A percentile compares a stretch with the other conserved stretches of the same genome.
These are phyloP conservation scores for Puccinia hordei DNA, from an alignment of 1,284 basidiomycete species.

Conservation along the genomic window DNA sequence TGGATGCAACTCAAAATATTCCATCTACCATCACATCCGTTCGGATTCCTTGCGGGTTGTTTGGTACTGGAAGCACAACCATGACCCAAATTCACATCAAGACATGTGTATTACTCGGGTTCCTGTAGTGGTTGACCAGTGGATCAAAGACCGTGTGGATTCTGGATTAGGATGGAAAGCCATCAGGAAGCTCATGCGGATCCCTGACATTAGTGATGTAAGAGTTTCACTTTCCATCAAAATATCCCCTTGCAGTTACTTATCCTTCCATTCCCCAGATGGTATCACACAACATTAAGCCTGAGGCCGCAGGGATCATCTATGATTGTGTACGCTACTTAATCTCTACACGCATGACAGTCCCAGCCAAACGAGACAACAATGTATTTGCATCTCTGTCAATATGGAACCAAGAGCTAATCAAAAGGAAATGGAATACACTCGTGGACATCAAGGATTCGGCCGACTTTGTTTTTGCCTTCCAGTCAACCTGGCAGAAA, in stretches of 20 bases:
- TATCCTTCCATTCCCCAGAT: neutral
- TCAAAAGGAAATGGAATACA: neutral
- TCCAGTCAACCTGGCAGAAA: neutral
- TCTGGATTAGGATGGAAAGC: neutral
- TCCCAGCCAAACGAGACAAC: neutral
- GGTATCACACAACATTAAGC: neutral
- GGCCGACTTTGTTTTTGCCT: neutral
- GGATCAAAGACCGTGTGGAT: neutral
- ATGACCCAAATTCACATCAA: neutral
- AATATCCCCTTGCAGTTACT: neutral
- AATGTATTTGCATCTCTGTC: neutral
- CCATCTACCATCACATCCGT: neutral
- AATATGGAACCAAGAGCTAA: neutral
- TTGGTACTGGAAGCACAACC: slow-evolving; percentile 7
- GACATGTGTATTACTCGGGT: neutral
- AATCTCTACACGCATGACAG: neutral
- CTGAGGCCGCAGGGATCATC: neutral
- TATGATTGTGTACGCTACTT: neutral
- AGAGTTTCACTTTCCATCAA: no score
- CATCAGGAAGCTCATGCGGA: neutral
- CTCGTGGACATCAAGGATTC: neutral
- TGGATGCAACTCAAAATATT: neutral
- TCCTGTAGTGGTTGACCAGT: neutral
- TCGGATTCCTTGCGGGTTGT: neutral
- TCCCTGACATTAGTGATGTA: no score